Percentiles rank a stretch among this genome's conserved stretches.
Evolutionary conservation across 495 filamentous ascomycete species (phyloP).

Genomic region (Friedmanniomyces simplex): DNA sequence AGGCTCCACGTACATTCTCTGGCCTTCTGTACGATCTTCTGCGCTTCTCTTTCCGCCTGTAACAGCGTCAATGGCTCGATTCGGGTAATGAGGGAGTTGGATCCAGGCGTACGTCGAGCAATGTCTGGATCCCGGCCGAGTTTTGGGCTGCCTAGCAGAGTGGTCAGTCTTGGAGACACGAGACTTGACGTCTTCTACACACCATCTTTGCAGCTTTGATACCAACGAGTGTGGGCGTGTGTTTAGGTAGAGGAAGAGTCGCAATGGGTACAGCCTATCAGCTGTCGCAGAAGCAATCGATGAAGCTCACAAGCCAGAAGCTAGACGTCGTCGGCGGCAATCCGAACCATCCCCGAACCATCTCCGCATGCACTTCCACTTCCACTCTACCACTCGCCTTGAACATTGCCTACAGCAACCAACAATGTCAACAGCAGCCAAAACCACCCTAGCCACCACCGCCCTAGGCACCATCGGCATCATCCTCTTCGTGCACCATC

Average conservation of each 20-base stretch:
- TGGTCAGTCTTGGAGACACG: neutral
- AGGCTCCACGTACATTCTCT: conserved; percentile 56
- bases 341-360: neutral
- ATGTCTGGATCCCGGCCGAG: conserved; percentile 92
- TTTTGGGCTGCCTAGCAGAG: conserved; percentile 79
- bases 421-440: conserved; percentile 78
- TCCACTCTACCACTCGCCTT: neutral
- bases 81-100: neutral
- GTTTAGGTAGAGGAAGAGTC: neutral
- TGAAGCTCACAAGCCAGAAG: neutral
- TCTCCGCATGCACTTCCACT: neutral
- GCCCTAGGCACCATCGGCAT: conserved; percentile 64
- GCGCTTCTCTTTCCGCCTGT: conserved; percentile 94
- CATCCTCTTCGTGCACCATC: conserved; percentile 77
- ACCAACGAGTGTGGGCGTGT: neutral
- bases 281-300: neutral
- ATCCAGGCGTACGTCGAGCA: conserved; percentile 69
- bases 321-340: neutral
- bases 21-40: conserved; percentile 96
- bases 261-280: neutral
- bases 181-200: neutral
- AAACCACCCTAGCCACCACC: conserved; percentile 71
- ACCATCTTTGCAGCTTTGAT: neutral
- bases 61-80: conserved; percentile 26
- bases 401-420: neutral